Percentiles rank a stretch among this genome's conserved stretches.
Evolutionary conservation across 257 asterid genomes (phyloP).

Genomic region (Nicotiana tabacum): DNA sequence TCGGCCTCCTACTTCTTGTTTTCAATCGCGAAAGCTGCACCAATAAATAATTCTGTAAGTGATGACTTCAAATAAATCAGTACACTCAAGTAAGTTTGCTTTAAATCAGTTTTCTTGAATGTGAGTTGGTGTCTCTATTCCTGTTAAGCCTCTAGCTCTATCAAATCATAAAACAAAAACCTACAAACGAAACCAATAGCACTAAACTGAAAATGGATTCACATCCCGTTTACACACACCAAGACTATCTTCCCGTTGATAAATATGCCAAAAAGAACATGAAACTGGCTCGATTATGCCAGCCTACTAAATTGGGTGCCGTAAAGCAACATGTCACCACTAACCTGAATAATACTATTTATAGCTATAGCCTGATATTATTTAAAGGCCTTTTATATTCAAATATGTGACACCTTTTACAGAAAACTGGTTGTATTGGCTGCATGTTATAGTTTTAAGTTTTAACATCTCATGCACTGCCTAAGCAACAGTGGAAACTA

Average conservation of each 20-base stretch:
- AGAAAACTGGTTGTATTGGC: neutral
- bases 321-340: neutral
- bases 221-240: neutral
- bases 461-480: neutral
- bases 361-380: neutral
- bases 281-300: no score
- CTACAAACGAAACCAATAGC: neutral
- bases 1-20: conserved; percentile 59
- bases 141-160: neutral
- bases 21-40: conserved; percentile 73
- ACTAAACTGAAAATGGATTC: neutral
- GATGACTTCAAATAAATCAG: neutral
- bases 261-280: neutral
- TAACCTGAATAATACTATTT: neutral
- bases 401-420: neutral
- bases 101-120: neutral
- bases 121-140: neutral
- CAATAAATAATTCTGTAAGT: neutral
- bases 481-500: neutral
- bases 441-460: neutral
- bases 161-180: neutral
- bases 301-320: neutral
- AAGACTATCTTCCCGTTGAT: neutral
- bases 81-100: neutral
- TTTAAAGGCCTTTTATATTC: neutral